Base-by-base conservation (phyloP, 148 eudicot species). In the Bassia scoparia region DNA sequence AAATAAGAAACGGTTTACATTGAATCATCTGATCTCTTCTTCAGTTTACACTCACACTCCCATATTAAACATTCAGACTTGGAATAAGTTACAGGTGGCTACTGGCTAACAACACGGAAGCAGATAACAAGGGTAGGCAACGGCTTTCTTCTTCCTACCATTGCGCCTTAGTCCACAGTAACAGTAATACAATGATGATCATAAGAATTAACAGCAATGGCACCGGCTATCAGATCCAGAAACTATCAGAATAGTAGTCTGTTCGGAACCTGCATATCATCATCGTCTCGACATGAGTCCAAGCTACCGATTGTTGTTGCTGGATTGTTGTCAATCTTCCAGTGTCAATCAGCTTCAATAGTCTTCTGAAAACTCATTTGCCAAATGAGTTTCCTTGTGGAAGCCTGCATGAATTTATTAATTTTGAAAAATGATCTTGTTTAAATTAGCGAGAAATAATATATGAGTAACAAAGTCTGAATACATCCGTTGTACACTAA, bases 191-290 rank as follows among this genome's bases (percentile, higher is more conserved):
- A 4, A 77, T 49, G 20, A 72, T 72, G 11, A 34, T 14, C 23
- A 72, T 56, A 50, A 77, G 80, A 61, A 72, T 55, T 26, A 56
- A 77, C 68, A 27, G 37, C 76, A 43, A 72, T 66, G 62, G 63
- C 81, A 4, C 81, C 81, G 0, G 73, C 77, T 20, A 78, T 52
- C 33, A 78, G 56, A 78, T 78, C 81, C 77, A 78, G 16, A 67
- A 21, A 21, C 66, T 67, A n/a, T 58, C 73, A n/a, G 53, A 15
- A 63, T 68, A 30, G 38, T 0, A 73, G 29, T n/a, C 34, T 29
- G 46, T 41, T 21, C 0, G 69, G 37, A 50, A 10, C 33, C 15
- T 7, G 1, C 4, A 18, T 43, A 27, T 67, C 34, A 18, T 30
- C 62, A 8, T 60, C 46, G 37, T 59, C 52, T 38, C 15, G 34